Conservation (phyloP, 1,139 yeast species). For the Ogataea hybrid region DNA sequence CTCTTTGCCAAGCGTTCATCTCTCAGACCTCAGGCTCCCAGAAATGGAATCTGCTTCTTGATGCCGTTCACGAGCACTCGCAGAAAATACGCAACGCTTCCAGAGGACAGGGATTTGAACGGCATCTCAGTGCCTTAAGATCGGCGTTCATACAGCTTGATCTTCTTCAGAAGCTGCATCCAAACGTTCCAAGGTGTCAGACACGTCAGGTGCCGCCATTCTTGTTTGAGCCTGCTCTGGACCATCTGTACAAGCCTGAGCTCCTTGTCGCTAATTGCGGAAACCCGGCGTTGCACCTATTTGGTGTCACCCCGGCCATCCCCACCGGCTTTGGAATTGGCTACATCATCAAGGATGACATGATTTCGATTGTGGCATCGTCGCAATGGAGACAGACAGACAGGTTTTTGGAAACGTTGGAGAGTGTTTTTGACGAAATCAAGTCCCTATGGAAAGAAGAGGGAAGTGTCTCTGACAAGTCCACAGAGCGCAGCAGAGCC, state of each 20-base stretch:
- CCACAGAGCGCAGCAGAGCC: constrained; percentile 22
- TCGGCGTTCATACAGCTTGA: constrained; percentile 45
- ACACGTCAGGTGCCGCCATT: constrained; percentile 37
- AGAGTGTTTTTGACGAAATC: constrained; percentile 56
- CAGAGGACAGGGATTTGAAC: constrained; percentile 66
- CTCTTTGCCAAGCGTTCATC: constrained; percentile 60
- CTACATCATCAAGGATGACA: constrained; percentile 67
- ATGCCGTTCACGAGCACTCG: constrained; percentile 53
- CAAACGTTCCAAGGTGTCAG: constrained; percentile 20
- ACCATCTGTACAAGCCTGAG: constrained; percentile 36
- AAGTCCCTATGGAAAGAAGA: constrained; percentile 43
- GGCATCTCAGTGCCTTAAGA: constrained; percentile 61
- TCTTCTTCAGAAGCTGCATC: constrained; percentile 44
- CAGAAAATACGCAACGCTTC: constrained; percentile 50
- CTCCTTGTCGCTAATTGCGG: constrained; percentile 64
- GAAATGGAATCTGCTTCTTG: constrained; percentile 52
- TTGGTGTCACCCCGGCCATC: constrained; percentile 75
- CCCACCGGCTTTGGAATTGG: constrained; percentile 79
- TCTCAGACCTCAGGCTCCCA: constrained; percentile 42
- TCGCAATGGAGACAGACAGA: constrained; percentile 75
- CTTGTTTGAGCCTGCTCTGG: constrained; percentile 33
- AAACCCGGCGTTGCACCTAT: constrained; percentile 67
- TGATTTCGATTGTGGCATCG: constrained; percentile 58
- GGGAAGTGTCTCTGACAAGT: constrained; percentile 18
- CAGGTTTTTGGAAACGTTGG: constrained; percentile 61